Base-by-base conservation (phyloP, 192 early-diverging fungal genomes). In the Globomyces pollinis-pini region DNA sequence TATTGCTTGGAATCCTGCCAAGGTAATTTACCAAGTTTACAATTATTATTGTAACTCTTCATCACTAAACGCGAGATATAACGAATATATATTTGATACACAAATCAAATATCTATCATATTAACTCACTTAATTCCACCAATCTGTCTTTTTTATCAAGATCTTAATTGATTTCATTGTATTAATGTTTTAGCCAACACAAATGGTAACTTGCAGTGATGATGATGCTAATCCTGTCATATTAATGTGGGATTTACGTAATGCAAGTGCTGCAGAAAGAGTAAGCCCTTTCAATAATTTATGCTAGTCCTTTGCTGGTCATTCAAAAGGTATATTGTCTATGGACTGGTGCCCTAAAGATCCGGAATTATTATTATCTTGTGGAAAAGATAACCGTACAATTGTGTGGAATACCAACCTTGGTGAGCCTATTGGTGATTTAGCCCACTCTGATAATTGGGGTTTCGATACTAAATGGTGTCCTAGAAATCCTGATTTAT, bases 381-480 rank as follows among this genome's bases (percentile, higher is more conserved):
- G 88, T 69, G 91, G 91, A 58, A 99, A 99, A 69, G 96, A 99
- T 65, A 93, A 89, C 72, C 75, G 90, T 38, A 92, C 93, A 0
- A 77, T 97, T 21, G 88, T 90, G 57, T 97, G 94, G 94, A 89
- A 95, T 62, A 86, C 93, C n/a, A 71, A 62, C 43, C 76, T 73
- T 2, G 89, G 85, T 39, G 87, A 88, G 62, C 73, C 88, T 20
- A 79, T 99, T 66, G 96, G 94, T 29, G 92, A 97, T 66, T 74
- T 99, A 38, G 86, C 88, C 41, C 77, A 78, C 44, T 80, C 83
- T 53, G 74, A 72, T 60, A 97, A 96, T 79, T 99, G 96, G 96
- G 80, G 86, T 9, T 97, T 96, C 71, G 92, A 97, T 60, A 91
- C 90, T 41, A 88, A 91, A 62, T 96, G 94, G 93, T 95, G 91